phyloP scores from a whole-genome alignment of 805 yeast species.

The Kuraishia piskuri region DNA sequence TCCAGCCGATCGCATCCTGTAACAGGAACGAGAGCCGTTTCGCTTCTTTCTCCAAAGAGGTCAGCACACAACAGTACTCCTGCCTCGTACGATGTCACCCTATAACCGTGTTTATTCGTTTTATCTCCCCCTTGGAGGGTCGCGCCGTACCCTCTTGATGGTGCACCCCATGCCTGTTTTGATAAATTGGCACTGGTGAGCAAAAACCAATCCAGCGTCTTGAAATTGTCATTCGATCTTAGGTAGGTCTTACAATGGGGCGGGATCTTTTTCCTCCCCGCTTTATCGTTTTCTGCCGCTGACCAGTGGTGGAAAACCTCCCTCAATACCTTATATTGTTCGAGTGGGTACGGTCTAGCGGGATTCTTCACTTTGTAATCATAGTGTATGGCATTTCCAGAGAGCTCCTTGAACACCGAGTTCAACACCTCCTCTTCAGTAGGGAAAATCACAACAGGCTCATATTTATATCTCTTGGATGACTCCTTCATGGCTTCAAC shows the following conservation, averaged over 20 bases:
- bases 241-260: constrained; percentile 63
- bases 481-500: constrained; percentile 13
- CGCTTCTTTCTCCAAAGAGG: constrained; percentile 10
- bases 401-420: constrained; percentile 10
- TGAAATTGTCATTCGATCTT: constrained; percentile 41
- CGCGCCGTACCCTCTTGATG: constrained; percentile 15
- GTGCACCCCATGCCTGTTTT: constrained; percentile 73
- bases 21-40: neutral
- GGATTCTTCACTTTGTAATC: constrained; percentile 20
- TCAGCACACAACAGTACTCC: constrained; percentile 39
- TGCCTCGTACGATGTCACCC: constrained; percentile 39
- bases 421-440: constrained; percentile 17
- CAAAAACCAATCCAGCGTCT: constrained; percentile 55
- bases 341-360: constrained; percentile 1
- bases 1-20: neutral
- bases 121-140: neutral
- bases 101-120: constrained; percentile 17
- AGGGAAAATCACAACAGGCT: constrained; percentile 25
- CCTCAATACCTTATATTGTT: constrained; percentile 33
- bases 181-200: constrained; percentile 72
- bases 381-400: constrained; percentile 45
- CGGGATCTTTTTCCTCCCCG: constrained; percentile 18
- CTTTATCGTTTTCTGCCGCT: constrained; percentile 14
- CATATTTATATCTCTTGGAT: constrained; percentile 9
- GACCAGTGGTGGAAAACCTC: constrained; percentile 41